Evolutionary conservation across 2,329 filamentous ascomycete species (phyloP), one percentile per base, ranked within the genome.

Genomic region (Akanthomyces lecanii): DNA sequence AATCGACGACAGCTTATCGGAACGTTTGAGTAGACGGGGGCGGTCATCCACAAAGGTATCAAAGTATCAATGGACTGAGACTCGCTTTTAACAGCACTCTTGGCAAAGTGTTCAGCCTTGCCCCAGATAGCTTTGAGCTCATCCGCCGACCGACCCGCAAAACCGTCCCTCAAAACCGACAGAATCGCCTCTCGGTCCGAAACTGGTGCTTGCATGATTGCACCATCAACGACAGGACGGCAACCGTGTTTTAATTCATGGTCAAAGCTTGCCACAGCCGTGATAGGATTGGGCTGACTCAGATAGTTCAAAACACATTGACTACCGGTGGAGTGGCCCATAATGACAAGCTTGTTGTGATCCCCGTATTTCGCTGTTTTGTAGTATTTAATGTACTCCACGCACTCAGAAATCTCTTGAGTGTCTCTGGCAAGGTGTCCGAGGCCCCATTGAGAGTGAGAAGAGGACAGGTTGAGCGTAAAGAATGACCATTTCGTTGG

Each of bases 241-340:
- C 68, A 64, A 3, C 75, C 65, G 51, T 76, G 70, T 62, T 65
- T 75, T 36, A 65, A 69, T 51, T 69, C 66, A 38, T 40, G 71
- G 68, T 65, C 73, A 62, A 67, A 66, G 23, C 63, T 50, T 21
- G 68, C 65, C 3, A 53, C 30, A 23, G 53, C 56, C 7, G 75
- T 65, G 64, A 73, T 71, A 4, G 72, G 78, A 60, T 79, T 80
- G 2, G 75, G 71, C 4, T 75, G 71, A 64, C 76, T 73, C 1
- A 88, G 70, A 66, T 89, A 89, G 68, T 88, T 84, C 74, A 89
- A 79, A 11, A 85, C 79, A 69, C 88, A 86, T 72, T 90, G 87
- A 66, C 83, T 88, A 0, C 87, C 87, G 0, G 87, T 89, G 1
- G 83, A 86, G 69, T 89, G 86, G 2, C 87, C 87, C 85, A 89